Conservation (phyloP, 169 alveolate genomes). For the Miamiensis avidus region DNA sequence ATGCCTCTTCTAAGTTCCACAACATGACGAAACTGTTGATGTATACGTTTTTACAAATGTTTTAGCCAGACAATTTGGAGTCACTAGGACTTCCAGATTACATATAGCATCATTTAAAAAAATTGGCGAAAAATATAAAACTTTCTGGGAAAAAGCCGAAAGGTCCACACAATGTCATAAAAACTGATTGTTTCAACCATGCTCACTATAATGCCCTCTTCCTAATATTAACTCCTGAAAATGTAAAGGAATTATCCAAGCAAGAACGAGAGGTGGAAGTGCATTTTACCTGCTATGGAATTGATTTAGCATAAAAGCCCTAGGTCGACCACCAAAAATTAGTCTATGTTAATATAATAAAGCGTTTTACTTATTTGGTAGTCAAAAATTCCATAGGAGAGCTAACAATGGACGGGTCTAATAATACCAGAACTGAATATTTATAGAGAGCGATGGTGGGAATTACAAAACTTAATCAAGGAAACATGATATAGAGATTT, state of each 20-base stretch:
- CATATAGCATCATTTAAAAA: background rate
- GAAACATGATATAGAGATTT: background rate
- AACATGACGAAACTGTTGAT: background rate
- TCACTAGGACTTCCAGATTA: background rate
- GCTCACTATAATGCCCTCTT: background rate
- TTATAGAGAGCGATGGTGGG: slow-evolving; percentile 1
- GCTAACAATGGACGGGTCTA: background rate
- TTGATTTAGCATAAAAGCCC: background rate
- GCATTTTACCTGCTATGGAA: background rate
- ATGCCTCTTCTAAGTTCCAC: background rate
- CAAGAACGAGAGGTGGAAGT: background rate
- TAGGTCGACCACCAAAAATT: background rate
- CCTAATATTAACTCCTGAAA: background rate
- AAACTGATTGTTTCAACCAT: background rate
- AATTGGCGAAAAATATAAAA: background rate
- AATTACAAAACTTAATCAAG: slow-evolving; percentile 12
- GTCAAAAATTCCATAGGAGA: slow-evolving; percentile 1
- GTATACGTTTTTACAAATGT: background rate
- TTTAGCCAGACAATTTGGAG: background rate
- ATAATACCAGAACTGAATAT: background rate
- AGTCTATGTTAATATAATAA: background rate
- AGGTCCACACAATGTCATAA: background rate
- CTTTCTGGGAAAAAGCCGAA: background rate
- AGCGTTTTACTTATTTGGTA: background rate
- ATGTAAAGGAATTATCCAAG: background rate